These are phyloP conservation scores for Sambucus nigra DNA, from an alignment of 129 eudicot genomes.

Conservation along the genomic window DNA sequence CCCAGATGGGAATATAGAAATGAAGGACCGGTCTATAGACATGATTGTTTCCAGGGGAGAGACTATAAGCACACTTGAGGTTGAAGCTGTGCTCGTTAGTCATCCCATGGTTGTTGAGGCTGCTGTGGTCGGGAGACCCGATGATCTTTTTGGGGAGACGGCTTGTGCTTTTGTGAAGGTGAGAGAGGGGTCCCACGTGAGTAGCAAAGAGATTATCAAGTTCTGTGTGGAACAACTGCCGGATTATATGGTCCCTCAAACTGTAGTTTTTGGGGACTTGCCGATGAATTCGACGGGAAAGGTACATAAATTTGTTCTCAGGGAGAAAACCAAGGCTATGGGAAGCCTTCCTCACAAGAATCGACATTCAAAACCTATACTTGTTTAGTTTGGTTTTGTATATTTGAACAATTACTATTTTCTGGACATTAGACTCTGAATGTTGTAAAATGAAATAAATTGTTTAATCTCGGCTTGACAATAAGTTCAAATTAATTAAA, in stretches of 20 bases:
- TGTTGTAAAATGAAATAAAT: too few relatives aligned
- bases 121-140: conserved; percentile 50
- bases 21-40: conserved; percentile 48
- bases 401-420: too few relatives aligned
- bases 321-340: conserved; percentile 29
- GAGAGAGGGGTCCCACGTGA: conserved; percentile 24
- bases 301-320: conserved; percentile 45
- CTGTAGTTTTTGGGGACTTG: conserved; percentile 28
- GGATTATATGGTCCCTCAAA: conserved; percentile 28
- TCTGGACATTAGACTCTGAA: too few relatives aligned
- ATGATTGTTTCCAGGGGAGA: conserved; percentile 23
- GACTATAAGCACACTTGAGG: conserved; percentile 43
- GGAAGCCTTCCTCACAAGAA: neutral
- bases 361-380: neutral
- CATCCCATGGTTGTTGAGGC: conserved; percentile 47
- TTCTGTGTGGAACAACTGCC: conserved; percentile 34
- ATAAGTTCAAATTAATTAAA: too few relatives aligned
- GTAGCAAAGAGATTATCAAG: conserved; percentile 20
- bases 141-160: conserved; percentile 28
- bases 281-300: conserved; percentile 58
- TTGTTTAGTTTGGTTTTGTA: too few relatives aligned
- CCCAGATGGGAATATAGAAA: conserved; percentile 28
- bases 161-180: conserved; percentile 54
- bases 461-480: too few relatives aligned
- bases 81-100: conserved; percentile 36